Base-by-base conservation (phyloP, 129 eudicot species). In the Artemisia annua region DNA sequence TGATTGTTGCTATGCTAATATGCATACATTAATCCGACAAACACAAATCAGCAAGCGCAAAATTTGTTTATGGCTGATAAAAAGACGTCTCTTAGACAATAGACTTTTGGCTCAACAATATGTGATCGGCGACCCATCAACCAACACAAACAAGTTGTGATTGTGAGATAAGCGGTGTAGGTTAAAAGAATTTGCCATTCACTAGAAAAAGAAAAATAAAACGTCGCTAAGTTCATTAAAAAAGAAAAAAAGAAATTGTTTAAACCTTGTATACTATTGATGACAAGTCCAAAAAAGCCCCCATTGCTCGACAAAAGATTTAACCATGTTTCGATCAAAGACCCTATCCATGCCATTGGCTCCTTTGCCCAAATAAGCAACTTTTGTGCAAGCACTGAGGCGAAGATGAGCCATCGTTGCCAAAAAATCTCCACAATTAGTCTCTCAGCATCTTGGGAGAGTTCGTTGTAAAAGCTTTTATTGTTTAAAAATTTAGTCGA, bases 251-350 rank as follows among this genome's bases (percentile, higher is more conserved):
- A 39, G 0, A 39, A 7, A 7, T 0, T 39, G 2, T 39, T 39
- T 28, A 46, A 14, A 91, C 96, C 96, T 76, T 30, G 65, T 11
- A 88, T 28, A 22, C 46, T 1, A 63, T 86, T 84, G 22, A 75
- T 18, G n/a, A 88, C 0, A 54, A 91, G 84, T 17, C 80, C 22
- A 19, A 63, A 39, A 22, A 76, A 24, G 5, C 97, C 97, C 46
- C 88, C 90, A 63, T 91, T 86, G 74, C 67, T 18, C 2, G 84
- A 35, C 4, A 85, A 77, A 76, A 84, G 86, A 70, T 92, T 89
- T 24, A 92, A 79, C 71, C 62, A 78, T 16, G 26, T 11, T 80
- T 87, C 93, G 17, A 89, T 53, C 19, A 44, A 30, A 28, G 20
- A 66, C 11, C 96, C 94, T 4, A 80, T 11, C n/a, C 15, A 10